Conservation (phyloP, 495 filamentous ascomycete species). For the Aspergillus bridgeri region DNA sequence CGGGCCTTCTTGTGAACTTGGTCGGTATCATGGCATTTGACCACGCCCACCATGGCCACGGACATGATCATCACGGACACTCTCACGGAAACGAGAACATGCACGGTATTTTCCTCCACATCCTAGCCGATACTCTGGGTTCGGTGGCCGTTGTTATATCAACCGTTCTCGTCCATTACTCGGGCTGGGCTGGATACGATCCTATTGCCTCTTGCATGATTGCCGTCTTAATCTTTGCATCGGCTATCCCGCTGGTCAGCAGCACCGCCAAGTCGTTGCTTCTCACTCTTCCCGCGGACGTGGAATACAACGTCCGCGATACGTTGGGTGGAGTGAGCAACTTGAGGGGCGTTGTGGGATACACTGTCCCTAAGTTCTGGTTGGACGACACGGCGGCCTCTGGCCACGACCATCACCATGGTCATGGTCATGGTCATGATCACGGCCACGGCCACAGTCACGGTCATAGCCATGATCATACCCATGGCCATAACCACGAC, state of each 20-base stretch:
- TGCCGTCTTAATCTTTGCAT: constrained; percentile 84
- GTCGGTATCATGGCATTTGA: constrained; percentile 88
- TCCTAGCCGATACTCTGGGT: constrained; percentile 91
- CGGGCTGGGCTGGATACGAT: constrained; percentile 92
- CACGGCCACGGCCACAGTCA: constrained; percentile 27
- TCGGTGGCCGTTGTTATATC: constrained; percentile 93
- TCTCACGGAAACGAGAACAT: constrained; percentile 93
- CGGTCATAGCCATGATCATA: constrained; percentile 17
- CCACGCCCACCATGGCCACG: constrained; percentile 59
- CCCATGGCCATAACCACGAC: constrained; percentile 10
- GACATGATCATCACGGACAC: constrained; percentile 67
- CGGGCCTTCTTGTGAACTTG: constrained; percentile 85
- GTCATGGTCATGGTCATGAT: constrained; percentile 15
- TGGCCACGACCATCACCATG: constrained; percentile 27
- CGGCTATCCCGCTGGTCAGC: constrained; percentile 82
- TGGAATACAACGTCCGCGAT: constrained; percentile 85
- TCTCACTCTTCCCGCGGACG: constrained; percentile 77
- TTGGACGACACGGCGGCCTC: constrained; percentile 63
- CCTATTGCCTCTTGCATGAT: constrained; percentile 92
- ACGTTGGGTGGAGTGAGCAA: constrained; percentile 79
- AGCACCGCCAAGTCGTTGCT: constrained; percentile 78
- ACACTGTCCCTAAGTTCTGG: constrained; percentile 92
- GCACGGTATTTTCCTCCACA: constrained; percentile 97
- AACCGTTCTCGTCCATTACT: constrained; percentile 79
- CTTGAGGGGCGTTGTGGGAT: constrained; percentile 79